Conservation (phyloP, 2,329 filamentous ascomycete species). For the Arthrobotrys conoides region DNA sequence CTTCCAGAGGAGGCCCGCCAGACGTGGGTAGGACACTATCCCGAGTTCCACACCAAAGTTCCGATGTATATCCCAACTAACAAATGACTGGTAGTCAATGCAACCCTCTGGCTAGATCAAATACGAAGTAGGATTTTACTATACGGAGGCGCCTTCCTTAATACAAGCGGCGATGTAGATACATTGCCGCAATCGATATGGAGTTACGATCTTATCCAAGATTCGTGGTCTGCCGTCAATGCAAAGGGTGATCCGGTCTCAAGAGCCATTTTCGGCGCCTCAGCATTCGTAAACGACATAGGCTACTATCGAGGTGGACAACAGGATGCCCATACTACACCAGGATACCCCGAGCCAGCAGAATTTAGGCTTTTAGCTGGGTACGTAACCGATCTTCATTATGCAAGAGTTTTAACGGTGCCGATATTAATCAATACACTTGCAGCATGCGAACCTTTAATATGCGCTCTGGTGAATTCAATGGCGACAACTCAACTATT, state of each 20-base stretch:
- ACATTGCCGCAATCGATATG: conserved; percentile 41
- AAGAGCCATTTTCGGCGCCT: conserved; percentile 34
- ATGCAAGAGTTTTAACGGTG: not conserved
- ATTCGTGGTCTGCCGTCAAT: conserved; percentile 34
- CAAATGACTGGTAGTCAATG: conserved; percentile 25
- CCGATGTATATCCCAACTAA: not conserved
- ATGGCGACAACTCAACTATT: conserved; percentile 32
- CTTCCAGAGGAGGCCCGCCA: conserved; percentile 30
- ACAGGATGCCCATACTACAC: conserved; percentile 45
- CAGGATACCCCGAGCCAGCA: conserved; percentile 38
- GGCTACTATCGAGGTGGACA: conserved; percentile 52
- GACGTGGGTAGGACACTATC: conserved; percentile 32
- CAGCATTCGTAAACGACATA: conserved; percentile 35
- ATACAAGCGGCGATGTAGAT: conserved; percentile 45
- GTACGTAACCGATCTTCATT: conserved; percentile 24
- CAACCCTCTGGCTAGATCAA: conserved; percentile 48
- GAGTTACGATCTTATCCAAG: conserved; percentile 49
- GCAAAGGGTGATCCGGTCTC: conserved; percentile 28
- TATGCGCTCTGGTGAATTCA: conserved; percentile 41
- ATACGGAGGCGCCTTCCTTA: conserved; percentile 48
- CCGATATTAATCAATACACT: not conserved
- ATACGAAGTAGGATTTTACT: conserved; percentile 38
- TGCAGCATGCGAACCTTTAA: conserved; percentile 50
- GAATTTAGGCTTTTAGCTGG: conserved; percentile 41
- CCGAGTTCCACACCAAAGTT: not conserved